Evolutionary conservation across 768 basidiomycete species (phyloP), one percentile per base, ranked within the genome.

Genomic region (Trametes cubensis): DNA sequence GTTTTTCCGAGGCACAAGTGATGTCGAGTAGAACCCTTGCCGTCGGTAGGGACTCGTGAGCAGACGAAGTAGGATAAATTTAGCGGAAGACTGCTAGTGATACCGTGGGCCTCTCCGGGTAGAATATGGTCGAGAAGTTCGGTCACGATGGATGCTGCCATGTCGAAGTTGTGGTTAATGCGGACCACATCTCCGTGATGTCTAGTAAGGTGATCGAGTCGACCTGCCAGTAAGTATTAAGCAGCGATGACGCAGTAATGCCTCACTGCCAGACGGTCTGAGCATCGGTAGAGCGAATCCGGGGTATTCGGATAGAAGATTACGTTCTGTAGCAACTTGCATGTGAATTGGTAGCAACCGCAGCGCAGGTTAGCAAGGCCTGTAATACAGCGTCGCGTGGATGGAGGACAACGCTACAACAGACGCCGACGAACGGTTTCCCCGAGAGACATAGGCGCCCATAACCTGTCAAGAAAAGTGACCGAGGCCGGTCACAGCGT

Each of bases 1-100:
- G 58, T 64, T 64, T 60, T 41, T 60, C 58, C 58, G 63, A 39
- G 40, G n/a, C 3, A 6, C 7, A 38, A 47, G 20, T 42, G 40
- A 18, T 34, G 20, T 53, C 58, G 48, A 23, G 17, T 15, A 40
- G 49, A 52, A 26, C 57, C 17, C 26, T 18, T 17, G 41, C 13
- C 17, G 15, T 46, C 20, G 34, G 25, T 38, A 45, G 30, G 55
- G 23, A 57, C 61, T 25, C 55, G 61, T 62, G 61, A 57, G 60
- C 60, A 50, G 39, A 14, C 10, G 8, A 49, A 18, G 47, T 14
- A 13, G 28, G 14, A 21, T 53, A 62, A 57, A 39, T 28, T 23
- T 57, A 52, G 61, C 41, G 17, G 39, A 5, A 20, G 40, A 34
- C 18, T n/a, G 15, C 11, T 15, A n/a, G 4, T 45, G 48, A 41